Base-by-base conservation (phyloP, 2,329 filamentous ascomycete species). In the Hypoxylon sp. region DNA sequence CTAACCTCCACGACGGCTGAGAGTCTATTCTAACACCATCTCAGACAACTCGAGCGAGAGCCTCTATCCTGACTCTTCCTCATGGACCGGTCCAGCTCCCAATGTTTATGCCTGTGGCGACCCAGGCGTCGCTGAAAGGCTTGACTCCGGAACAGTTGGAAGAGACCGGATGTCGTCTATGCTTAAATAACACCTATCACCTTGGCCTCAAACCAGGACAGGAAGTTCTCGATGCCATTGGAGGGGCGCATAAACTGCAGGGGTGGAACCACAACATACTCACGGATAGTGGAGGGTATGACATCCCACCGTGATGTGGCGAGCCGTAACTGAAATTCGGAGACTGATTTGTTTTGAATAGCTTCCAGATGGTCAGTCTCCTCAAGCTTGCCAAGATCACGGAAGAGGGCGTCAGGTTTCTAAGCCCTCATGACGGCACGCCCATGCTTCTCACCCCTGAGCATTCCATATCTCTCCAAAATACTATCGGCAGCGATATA, bases 341-440 rank as follows among this genome's bases (percentile, higher is more conserved):
- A n/a, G n/a, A 67, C 48, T 59, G n/a, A 50, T 42, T 18, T 33
- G 12, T 38, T 11, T 24, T 14, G 5, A 24, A 14, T 53, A 97
- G 95, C 64, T 99, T 99, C 79, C 96, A 99, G 79, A 99, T 99
- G 96, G 96, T 99, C 58, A 97, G 93, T 66, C 84, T 99, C 32
- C 87, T 99, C 53, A 92, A 97, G 77, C 88, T 99, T 54, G 96
- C 96, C 54, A 94, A 91, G 68, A 90, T 99, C 65, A 98, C 96
- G 0, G 96, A 99, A 78, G 91, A 97, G 79, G 96, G 96, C 54
- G 96, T 99, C 6, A 89, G 92, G 53, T 99, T 99, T 76, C 85
- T 97, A n/a, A 96, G 92, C 71, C 96, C 96, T 0, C 96, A 99
- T 77, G 96, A 98, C 81, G 93, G 94, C 32, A 89, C 89, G 2